A percentile compares a stretch with the other conserved stretches of the same genome.
These are phyloP conservation scores for Blastobotrys terrestris DNA, from an alignment of 805 yeast genomes.

Conservation along the genomic window DNA sequence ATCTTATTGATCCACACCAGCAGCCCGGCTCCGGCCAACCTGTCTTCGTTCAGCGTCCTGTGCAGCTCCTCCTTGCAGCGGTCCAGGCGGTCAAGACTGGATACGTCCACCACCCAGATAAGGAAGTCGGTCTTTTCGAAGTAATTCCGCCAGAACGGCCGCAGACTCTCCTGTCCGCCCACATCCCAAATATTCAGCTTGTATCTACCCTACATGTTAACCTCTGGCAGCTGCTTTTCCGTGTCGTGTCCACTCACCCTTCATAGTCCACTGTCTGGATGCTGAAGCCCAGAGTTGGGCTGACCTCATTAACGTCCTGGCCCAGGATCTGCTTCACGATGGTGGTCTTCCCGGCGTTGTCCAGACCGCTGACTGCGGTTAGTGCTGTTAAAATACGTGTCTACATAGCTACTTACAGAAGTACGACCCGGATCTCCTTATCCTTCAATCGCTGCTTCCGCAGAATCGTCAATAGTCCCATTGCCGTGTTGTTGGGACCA, in stretches of 20 bases:
- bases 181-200: conserved; percentile 56
- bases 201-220: conserved; percentile 17
- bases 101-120: conserved; percentile 80
- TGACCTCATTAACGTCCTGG: conserved; percentile 47
- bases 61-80: conserved; percentile 64
- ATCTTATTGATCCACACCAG: conserved; percentile 67
- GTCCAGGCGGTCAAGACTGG: conserved; percentile 49
- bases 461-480: conserved; percentile 80
- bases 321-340: conserved; percentile 54
- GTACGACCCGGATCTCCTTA: conserved; percentile 62
- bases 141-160: conserved; percentile 92
- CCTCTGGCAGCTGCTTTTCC: conserved; percentile 1
- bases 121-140: conserved; percentile 75
- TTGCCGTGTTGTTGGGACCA: conserved; percentile 30
- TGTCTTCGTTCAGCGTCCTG: conserved; percentile 57
- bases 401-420: conserved; percentile 39
- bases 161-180: conserved; percentile 79
- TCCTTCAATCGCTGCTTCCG: conserved; percentile 79
- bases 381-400: no score
- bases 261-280: conserved; percentile 51
- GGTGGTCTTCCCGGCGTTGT: conserved; percentile 88
- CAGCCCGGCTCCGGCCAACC: conserved; percentile 63
- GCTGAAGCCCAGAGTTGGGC: conserved; percentile 89
- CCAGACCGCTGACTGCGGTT: conserved; percentile 52
- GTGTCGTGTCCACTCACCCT: conserved; percentile 23